Percentiles rank a stretch among this genome's conserved stretches.
These are phyloP conservation scores for Saccharum officinarum DNA, from an alignment of 176 grass and related monocot genomes.

Conservation along the genomic window DNA sequence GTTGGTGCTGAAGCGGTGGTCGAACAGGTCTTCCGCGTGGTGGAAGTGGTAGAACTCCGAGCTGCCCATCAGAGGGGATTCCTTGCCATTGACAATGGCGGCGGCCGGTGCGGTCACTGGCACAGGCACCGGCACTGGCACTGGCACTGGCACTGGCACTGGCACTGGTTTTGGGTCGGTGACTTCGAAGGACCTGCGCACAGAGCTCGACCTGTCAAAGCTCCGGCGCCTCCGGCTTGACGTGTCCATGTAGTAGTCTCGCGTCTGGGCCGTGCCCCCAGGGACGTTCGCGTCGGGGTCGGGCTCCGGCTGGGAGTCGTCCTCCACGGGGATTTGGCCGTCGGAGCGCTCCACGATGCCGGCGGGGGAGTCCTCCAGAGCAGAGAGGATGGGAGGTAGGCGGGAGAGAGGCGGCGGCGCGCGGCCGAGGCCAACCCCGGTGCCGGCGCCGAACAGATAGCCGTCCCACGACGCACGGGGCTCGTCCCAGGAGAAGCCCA, in stretches of 20 bases:
- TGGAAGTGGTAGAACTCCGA: slow-evolving; percentile 97
- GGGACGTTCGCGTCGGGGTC: slow-evolving; percentile 35
- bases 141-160: background rate
- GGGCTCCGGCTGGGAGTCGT: slow-evolving; percentile 42
- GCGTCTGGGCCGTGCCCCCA: slow-evolving; percentile 67
- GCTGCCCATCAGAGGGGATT: slow-evolving; percentile 47
- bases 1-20: slow-evolving; percentile 60
- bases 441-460: slow-evolving; percentile 70
- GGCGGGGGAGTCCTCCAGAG: slow-evolving; percentile 69
- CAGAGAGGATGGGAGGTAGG: slow-evolving; percentile 84
- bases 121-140: no score
- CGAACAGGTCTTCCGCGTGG: slow-evolving; percentile 57
- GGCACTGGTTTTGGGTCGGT: slow-evolving; percentile 24
- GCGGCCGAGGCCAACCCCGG: slow-evolving; percentile 40
- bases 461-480: slow-evolving; percentile 98
- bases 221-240: slow-evolving; percentile 66
- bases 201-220: slow-evolving; percentile 72
- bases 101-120: background rate
- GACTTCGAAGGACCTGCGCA: slow-evolving; percentile 53
- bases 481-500: slow-evolving; percentile 75
- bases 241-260: slow-evolving; percentile 84
- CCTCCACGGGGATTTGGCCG: slow-evolving; percentile 85
- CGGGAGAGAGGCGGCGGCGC: slow-evolving; percentile 41
- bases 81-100: slow-evolving; percentile 24
- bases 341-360: slow-evolving; percentile 74